Evolutionary conservation across 495 filamentous ascomycete species (phyloP), one percentile per base, ranked within the genome.

Genomic region (Penicillium simplicissimum): DNA sequence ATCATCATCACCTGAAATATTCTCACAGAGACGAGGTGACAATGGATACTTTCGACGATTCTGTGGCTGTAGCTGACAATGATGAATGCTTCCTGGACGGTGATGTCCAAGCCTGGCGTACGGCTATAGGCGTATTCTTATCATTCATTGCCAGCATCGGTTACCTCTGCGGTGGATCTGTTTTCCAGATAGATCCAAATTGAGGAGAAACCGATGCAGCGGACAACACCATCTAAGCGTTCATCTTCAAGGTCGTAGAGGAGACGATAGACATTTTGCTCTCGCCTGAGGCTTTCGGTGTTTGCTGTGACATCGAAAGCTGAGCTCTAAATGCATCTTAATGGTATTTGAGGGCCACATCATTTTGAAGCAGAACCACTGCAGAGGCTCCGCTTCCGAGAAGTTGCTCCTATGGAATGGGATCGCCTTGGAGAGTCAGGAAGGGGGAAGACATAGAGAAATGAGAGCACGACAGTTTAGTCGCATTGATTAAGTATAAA

Each of bases 221-320:
- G 25, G 34, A 71, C 59, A 56, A 73, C 23, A 43, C 63, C 68
- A 23, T 56, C 33, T 45, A 37, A 59, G 8, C 59, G 59, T 14
- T 58, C 37, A 62, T 66, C 49, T 34, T 64, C 52, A 48, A 28
- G 8, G 34, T 10, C 25, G 58, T 67, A 42, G 13, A 69, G 61
- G 31, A 64, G 67, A 61, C 59, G 61, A 49, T 74, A 72, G 36
- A 74, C 54, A 35, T 65, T 60, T 63, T 71, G 67, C 58, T 74
- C 71, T 4, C 58, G 67, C 51, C 34, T 42, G 14, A 74, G 34
- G 35, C n/a, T 57, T 9, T 64, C 10, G 17, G 65, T 15, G 42
- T 73, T 73, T 49, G 51, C 53, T 48, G 66, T 4, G 7, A 69
- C 60, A 19, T 73, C 65, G 9, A 37, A 54, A 3, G 67, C 68